Evolutionary conservation across 768 basidiomycete species (phyloP).

Genomic region (Polyporus arcularius): DNA sequence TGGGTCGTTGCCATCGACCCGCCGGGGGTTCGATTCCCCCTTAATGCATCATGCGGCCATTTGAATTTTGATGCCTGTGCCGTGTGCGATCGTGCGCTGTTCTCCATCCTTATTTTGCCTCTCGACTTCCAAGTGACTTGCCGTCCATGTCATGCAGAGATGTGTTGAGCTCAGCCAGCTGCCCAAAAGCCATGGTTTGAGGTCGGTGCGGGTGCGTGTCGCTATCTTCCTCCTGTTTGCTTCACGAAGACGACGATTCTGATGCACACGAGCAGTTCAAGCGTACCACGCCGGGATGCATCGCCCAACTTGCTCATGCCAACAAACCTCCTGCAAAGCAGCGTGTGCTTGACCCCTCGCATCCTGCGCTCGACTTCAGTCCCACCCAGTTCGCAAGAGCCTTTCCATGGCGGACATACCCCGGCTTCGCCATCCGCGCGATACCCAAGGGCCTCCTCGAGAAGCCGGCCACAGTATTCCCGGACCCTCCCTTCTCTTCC

Average conservation of each 20-base stretch:
- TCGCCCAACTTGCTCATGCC: neutral
- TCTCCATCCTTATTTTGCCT: neutral
- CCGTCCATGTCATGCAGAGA: constrained; percentile 1
- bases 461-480: constrained; percentile 24
- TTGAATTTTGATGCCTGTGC: neutral
- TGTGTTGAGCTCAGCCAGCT: constrained; percentile 18
- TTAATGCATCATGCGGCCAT: constrained; percentile 73
- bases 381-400: neutral
- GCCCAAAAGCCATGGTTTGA: constrained; percentile 16
- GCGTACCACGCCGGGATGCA: constrained; percentile 42
- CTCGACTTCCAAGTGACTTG: neutral
- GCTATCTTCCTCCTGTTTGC: neutral
- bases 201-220: constrained; percentile 38
- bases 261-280: constrained; percentile 36
- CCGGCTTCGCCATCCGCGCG: constrained; percentile 29
- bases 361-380: constrained; percentile 19
- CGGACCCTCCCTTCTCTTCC: constrained; percentile 22
- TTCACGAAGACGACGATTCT: neutral
- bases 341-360: constrained; percentile 18
- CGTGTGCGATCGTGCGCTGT: neutral
- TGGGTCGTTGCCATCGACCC: constrained; percentile 57
- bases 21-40: constrained; percentile 88
- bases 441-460: constrained; percentile 35
- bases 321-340: neutral
- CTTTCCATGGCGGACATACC: constrained; percentile 8